phyloP scores from a whole-genome alignment of 106 monocot genomes.

The Dendrobium nobile region DNA sequence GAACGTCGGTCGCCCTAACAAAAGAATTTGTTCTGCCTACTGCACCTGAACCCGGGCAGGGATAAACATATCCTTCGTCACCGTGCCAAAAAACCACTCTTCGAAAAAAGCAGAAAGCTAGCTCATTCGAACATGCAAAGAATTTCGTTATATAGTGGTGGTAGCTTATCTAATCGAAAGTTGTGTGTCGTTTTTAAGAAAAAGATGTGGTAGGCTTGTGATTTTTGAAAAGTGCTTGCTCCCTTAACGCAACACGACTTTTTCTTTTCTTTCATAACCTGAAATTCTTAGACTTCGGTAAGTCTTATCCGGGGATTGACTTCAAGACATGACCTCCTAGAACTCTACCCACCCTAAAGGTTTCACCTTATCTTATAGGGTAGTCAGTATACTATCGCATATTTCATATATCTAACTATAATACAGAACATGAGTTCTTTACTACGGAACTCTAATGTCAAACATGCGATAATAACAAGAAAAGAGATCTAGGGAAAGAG shows the following conservation, averaged over 20 bases:
- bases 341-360: slow-evolving; percentile 4
- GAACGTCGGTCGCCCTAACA: slow-evolving; percentile 2
- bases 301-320: background rate
- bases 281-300: background rate
- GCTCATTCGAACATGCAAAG: slow-evolving; percentile 2
- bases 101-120: slow-evolving; percentile 5
- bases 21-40: slow-evolving; percentile 3
- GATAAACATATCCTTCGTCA: slow-evolving; percentile 1
- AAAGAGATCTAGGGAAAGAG: slow-evolving; percentile 7
- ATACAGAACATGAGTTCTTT: slow-evolving; percentile 4
- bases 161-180: slow-evolving; percentile 1
- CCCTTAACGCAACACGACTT: too few relatives aligned
- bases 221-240: too few relatives aligned
- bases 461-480: slow-evolving; percentile 6
- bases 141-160: background rate
- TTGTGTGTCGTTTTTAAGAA: background rate
- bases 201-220: background rate
- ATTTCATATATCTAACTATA: background rate
- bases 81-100: background rate
- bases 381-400: background rate
- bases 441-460: background rate
- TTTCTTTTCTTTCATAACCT: slow-evolving; percentile 1
- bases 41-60: slow-evolving; percentile 3
- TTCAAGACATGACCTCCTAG: slow-evolving; percentile 1
- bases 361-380: slow-evolving; percentile 1